Evolutionary conservation across 2,329 filamentous ascomycete species (phyloP).

Genomic region (Graphiopsis chlorocephala): DNA sequence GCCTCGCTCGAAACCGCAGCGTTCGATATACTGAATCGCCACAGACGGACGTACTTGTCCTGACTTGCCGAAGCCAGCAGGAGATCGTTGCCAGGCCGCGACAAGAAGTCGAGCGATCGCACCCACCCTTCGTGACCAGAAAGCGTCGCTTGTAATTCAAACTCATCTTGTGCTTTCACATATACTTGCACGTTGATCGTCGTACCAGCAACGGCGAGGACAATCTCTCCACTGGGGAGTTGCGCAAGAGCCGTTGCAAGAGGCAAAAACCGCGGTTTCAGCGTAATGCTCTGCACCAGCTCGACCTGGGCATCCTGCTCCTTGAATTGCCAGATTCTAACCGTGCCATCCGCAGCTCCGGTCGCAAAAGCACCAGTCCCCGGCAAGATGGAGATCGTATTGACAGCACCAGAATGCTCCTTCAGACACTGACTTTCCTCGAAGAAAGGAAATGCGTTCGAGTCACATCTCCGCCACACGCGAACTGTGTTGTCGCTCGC

Average conservation of each 20-base stretch:
- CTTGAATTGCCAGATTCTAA: slow-evolving; percentile 67
- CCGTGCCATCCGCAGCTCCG: slow-evolving; percentile 61
- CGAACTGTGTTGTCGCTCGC: slow-evolving; percentile 75
- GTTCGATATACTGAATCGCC: slow-evolving; percentile 75
- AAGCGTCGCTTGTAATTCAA: slow-evolving; percentile 72
- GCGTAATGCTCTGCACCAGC: slow-evolving; percentile 68
- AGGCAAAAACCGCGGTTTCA: slow-evolving; percentile 78
- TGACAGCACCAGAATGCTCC: slow-evolving; percentile 73
- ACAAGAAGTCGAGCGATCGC: slow-evolving; percentile 74
- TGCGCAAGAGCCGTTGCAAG: slow-evolving; percentile 68
- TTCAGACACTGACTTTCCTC: slow-evolving; percentile 50
- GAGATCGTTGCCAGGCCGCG: slow-evolving; percentile 60
- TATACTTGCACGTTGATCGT: slow-evolving; percentile 79
- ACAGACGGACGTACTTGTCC: slow-evolving; percentile 94
- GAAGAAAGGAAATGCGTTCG: slow-evolving; percentile 34
- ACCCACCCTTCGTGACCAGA: slow-evolving; percentile 95
- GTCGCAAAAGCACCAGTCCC: slow-evolving; percentile 52
- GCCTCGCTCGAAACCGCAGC: background rate
- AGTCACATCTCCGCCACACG: slow-evolving; percentile 49
- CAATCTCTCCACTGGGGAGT: slow-evolving; percentile 50
- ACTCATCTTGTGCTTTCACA: slow-evolving; percentile 52
- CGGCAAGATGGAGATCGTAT: slow-evolving; percentile 54
- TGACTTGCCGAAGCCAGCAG: slow-evolving; percentile 91
- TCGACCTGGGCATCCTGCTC: slow-evolving; percentile 35
- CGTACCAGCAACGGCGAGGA: slow-evolving; percentile 81